phyloP scores from a whole-genome alignment of 306 rosid species.

The Rubus idaeus region DNA sequence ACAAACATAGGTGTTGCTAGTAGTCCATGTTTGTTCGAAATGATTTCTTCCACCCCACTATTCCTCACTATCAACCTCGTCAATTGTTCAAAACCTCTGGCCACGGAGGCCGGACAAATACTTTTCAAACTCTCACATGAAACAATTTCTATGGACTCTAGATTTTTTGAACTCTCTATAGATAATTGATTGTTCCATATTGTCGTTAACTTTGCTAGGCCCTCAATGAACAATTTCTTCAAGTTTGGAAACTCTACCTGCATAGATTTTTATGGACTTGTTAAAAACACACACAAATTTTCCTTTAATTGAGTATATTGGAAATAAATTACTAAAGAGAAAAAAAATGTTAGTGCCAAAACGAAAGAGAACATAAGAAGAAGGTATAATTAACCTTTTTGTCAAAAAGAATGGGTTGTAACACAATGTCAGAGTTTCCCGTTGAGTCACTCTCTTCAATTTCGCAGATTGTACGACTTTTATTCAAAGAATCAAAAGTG shows the following conservation, averaged over 20 bases:
- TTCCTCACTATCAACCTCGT: slow-evolving; percentile 18
- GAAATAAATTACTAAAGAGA: too few species aligned
- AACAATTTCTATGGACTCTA: slow-evolving; percentile 7
- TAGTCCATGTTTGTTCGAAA: slow-evolving; percentile 5
- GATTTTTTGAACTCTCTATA: not conserved
- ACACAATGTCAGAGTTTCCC: too few species aligned
- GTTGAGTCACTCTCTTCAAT: too few species aligned
- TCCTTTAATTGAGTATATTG: too few species aligned
- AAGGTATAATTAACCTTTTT: not conserved
- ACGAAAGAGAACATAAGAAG: too few species aligned
- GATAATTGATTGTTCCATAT: not conserved
- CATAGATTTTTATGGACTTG: not conserved
- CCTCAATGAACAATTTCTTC: not conserved
- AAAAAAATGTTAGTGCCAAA: too few species aligned
- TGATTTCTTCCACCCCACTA: slow-evolving; percentile 27
- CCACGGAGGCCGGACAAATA: slow-evolving; percentile 23
- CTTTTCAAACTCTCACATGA: slow-evolving; percentile 23
- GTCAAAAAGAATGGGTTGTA: not conserved
- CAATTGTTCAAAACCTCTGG: slow-evolving; percentile 18
- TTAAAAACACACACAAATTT: not conserved
- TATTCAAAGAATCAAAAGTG: too few species aligned
- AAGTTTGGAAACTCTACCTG: not conserved
- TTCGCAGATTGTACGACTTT: too few species aligned
- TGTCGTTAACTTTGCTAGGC: not conserved
- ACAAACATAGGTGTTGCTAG: not conserved